Evolutionary conservation across 1,139 yeast genomes (phyloP).

Genomic region (Ogataea hybrid): DNA sequence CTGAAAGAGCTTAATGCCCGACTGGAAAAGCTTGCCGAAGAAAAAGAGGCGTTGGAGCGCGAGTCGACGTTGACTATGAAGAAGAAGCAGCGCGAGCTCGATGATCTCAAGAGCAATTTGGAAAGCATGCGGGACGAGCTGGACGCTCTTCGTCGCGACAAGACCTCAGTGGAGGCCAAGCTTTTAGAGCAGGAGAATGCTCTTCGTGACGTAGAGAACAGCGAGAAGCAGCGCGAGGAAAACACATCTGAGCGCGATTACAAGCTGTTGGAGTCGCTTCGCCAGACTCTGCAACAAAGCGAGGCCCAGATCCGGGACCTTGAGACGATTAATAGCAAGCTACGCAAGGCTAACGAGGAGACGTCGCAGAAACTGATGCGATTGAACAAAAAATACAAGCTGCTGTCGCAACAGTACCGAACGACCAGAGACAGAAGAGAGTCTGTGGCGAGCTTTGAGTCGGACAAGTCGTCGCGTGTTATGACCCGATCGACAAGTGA

Average conservation of each 20-base stretch:
- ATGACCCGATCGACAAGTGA: slow-evolving; percentile 24
- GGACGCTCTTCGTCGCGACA: slow-evolving; percentile 30
- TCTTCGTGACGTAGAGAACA: slow-evolving; percentile 1
- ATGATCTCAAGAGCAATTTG: slow-evolving; percentile 46
- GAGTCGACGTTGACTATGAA: slow-evolving; percentile 49
- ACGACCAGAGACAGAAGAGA: slow-evolving; percentile 32
- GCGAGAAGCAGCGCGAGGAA: slow-evolving; percentile 11
- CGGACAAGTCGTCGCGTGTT: slow-evolving; percentile 26
- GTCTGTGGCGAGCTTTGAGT: slow-evolving; percentile 22
- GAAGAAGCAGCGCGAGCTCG: slow-evolving; percentile 50
- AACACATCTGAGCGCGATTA: slow-evolving; percentile 16
- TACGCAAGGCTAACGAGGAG: slow-evolving; percentile 69
- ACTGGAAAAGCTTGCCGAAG: slow-evolving; percentile 48
- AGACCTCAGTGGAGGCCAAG: slow-evolving; percentile 28
- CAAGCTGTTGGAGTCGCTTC: slow-evolving; percentile 46
- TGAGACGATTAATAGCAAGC: slow-evolving; percentile 54
- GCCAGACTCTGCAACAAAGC: slow-evolving; percentile 50
- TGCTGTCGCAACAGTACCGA: slow-evolving; percentile 56
- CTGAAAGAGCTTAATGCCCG: slow-evolving; percentile 45
- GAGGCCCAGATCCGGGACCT: slow-evolving; percentile 52
- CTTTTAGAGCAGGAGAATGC: slow-evolving; percentile 5
- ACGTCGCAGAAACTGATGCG: slow-evolving; percentile 62
- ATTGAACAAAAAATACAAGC: slow-evolving; percentile 62
- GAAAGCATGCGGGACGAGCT: slow-evolving; percentile 34
- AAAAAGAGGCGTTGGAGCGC: slow-evolving; percentile 56